A percentile compares a stretch with the other conserved stretches of the same genome.
phyloP scores from a whole-genome alignment of 495 filamentous ascomycete genomes.

The Trichocladium uniseriatum region DNA sequence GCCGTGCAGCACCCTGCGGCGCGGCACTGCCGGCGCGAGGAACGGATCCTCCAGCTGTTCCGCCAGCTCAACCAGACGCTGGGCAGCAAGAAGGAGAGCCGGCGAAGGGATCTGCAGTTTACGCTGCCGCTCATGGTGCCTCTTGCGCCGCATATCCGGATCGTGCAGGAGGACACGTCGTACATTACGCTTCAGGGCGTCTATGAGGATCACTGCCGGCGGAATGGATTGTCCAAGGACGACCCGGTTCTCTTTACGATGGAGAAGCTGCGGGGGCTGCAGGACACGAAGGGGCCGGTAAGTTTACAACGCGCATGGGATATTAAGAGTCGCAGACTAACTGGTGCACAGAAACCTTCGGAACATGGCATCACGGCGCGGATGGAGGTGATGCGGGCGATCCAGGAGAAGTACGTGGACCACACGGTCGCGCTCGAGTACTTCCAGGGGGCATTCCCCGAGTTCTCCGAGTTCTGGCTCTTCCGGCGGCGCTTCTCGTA shows the following conservation, averaged over 20 bases:
- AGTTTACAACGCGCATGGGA: slow-evolving; percentile 15
- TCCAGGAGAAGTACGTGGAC: slow-evolving; percentile 85
- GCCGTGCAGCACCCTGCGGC: slow-evolving; percentile 93
- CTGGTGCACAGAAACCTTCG: slow-evolving; percentile 42
- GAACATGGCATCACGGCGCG: slow-evolving; percentile 61
- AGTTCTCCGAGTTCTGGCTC: slow-evolving; percentile 90
- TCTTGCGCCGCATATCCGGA: slow-evolving; percentile 80
- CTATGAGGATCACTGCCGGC: slow-evolving; percentile 90
- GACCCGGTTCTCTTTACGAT: slow-evolving; percentile 91
- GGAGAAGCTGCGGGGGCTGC: slow-evolving; percentile 73
- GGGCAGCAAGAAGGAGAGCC: slow-evolving; percentile 83
- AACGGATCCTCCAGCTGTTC: slow-evolving; percentile 94
- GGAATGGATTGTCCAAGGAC: slow-evolving; percentile 79
- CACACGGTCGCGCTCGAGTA: slow-evolving; percentile 73
- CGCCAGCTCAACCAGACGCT: slow-evolving; percentile 90
- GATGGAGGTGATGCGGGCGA: slow-evolving; percentile 79
- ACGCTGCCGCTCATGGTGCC: slow-evolving; percentile 92
- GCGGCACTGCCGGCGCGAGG: slow-evolving; percentile 82
- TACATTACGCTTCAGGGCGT: slow-evolving; percentile 91
- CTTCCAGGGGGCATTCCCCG: slow-evolving; percentile 81
- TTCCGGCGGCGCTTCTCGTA: slow-evolving; percentile 95
- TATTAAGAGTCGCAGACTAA: slow-evolving; percentile 3
- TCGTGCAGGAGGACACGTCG: slow-evolving; percentile 89
- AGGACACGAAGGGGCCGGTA: slow-evolving; percentile 57
- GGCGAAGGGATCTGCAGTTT: slow-evolving; percentile 89